Evolutionary conservation across 805 yeast species (phyloP), one percentile per base, ranked within the genome.

Genomic region (Saccharomycopsis fermentans): DNA sequence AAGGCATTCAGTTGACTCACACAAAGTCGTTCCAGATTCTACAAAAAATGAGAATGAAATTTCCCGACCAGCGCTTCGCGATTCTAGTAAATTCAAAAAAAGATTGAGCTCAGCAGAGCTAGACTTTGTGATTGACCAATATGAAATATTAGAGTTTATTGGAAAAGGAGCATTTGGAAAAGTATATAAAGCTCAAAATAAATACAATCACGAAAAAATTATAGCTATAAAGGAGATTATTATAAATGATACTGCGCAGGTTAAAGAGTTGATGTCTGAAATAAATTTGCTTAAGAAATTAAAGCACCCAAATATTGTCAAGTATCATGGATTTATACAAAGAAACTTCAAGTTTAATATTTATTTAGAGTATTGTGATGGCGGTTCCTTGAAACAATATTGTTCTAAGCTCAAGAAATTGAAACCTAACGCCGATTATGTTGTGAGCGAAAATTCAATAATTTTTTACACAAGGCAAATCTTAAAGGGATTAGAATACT

Each of bases 81-180:
- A 39, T 36, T 40, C n/a, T 27, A 21, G 50, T 12, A 21, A 32
- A 34, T 47, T 26, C 12, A 26, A 27, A 29, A 58, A 53, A 24
- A 35, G 60, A n/a, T 35, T 59, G 9, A 58, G 59, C 39, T 60
- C 63, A 26, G 58, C 63, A 19, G 63, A 60, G 40, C 12, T 60
- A 11, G 63, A 58, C 56, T 55, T 48, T 54, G 55, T 59, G 43
- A 24, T 59, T 27, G 59, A 63, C 24, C 77, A 77, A 57, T 82
- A 80, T 65, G 74, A 74, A 32, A 74, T 84, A 64, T 75, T 77
- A 54, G 86, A 82, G 54, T 78, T 85, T 39, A 75, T 94, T 1
- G 99, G 98, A 2, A 81, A 81, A 60, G 99, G 99, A 1, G 97
- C 97, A 0, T 90, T 83, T 68, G 98, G 97, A 1, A 80, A 81